Percentiles rank a stretch among this genome's conserved stretches.
Evolutionary conservation across 768 basidiomycete species (phyloP).

Genomic region (Rossbeevera mucosa): DNA sequence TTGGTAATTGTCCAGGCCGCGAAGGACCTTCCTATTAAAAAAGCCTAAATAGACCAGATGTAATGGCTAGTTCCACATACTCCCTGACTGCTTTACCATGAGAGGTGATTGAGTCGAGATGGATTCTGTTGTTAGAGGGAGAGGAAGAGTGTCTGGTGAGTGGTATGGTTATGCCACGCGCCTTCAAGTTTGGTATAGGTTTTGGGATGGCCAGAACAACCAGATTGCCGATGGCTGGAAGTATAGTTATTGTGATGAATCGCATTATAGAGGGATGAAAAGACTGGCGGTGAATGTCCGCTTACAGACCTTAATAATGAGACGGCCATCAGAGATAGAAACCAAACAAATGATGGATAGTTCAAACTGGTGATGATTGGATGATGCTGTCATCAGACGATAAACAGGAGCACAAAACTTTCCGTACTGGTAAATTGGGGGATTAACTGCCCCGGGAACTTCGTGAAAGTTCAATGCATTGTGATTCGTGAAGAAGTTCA

Average conservation of each 20-base stretch:
- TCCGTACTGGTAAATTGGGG: no score
- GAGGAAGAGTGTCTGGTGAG: not conserved
- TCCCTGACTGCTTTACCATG: not conserved
- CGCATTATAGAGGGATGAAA: not conserved
- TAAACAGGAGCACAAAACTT: not conserved
- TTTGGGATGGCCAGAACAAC: not conserved
- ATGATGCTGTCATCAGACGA: not conserved
- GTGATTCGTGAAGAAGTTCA: no score
- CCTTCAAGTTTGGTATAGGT: not conserved
- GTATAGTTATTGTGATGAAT: not conserved
- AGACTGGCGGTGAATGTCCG: constrained; percentile 15
- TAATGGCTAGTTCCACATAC: not conserved
- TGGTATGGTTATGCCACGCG: not conserved
- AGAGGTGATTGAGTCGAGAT: not conserved
- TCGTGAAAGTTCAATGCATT: no score
- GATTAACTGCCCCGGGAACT: no score
- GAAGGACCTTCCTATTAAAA: not conserved
- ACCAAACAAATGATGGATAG: no score
- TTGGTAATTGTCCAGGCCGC: not conserved
- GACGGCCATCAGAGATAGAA: no score
- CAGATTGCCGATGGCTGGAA: not conserved
- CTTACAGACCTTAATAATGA: constrained; percentile 14
- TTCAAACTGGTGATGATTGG: not conserved
- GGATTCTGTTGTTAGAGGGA: not conserved
- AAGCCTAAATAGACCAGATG: not conserved